Conservation (phyloP, 768 basidiomycete genomes). For the Chiua virens region DNA sequence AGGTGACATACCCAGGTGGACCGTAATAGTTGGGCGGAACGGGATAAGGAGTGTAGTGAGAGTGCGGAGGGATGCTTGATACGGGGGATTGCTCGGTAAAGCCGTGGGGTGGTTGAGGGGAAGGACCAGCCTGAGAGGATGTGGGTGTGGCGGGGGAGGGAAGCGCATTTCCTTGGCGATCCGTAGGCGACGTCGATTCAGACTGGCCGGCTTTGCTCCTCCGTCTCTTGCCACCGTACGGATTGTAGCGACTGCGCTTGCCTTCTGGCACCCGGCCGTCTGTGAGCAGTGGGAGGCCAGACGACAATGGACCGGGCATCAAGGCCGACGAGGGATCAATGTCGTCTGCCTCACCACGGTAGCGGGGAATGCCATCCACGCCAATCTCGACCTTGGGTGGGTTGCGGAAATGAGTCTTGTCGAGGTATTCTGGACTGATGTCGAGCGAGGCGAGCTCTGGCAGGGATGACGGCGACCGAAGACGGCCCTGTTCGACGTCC, state of each 20-base stretch:
- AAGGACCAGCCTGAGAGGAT: conserved; percentile 21
- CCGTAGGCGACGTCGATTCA: conserved; percentile 32
- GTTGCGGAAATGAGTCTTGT: conserved; percentile 88
- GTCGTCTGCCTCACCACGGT: conserved; percentile 83
- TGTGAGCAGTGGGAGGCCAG: conserved; percentile 49
- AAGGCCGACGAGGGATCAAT: conserved; percentile 45
- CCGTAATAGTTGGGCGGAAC: conserved; percentile 34
- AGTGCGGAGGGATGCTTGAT: conserved; percentile 23
- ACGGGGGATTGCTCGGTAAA: conserved; percentile 31
- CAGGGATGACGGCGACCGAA: conserved; percentile 84
- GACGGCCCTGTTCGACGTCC: conserved; percentile 85
- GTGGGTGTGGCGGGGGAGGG: conserved; percentile 34
- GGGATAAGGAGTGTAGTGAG: conserved; percentile 35
- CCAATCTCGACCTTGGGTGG: conserved; percentile 88
- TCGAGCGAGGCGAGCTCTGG: conserved; percentile 85
- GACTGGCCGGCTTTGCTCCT: conserved; percentile 32
- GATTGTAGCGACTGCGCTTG: conserved; percentile 47
- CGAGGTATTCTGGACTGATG: conserved; percentile 85
- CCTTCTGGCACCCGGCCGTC: conserved; percentile 44
- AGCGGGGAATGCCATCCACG: conserved; percentile 77
- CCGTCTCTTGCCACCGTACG: conserved; percentile 45
- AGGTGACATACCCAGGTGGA: conserved; percentile 23
- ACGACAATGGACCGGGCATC: conserved; percentile 43
- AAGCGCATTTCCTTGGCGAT: conserved; percentile 21
- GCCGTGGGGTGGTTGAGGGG: conserved; percentile 20